Percentiles rank a stretch among this genome's conserved stretches.
Conservation (phyloP, 2,329 filamentous ascomycete genomes). For the Dactylonectria macrodidyma region DNA sequence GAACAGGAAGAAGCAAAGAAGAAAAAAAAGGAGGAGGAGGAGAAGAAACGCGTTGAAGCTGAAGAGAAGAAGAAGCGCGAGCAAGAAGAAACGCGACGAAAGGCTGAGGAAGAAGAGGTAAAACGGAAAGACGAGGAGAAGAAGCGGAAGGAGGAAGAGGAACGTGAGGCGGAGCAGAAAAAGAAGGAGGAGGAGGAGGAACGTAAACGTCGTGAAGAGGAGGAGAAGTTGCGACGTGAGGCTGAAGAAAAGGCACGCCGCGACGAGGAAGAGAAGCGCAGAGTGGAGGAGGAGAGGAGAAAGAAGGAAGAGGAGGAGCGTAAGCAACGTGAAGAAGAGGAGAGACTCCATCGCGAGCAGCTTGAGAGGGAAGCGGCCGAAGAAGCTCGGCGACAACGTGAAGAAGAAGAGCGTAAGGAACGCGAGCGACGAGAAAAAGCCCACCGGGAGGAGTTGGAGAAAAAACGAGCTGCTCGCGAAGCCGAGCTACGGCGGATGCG, state of each 20-base stretch:
- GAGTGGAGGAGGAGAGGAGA: constrained; percentile 57
- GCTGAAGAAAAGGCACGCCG: constrained; percentile 54
- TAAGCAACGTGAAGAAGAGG: constrained; percentile 62
- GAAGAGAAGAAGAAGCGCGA: constrained; percentile 52
- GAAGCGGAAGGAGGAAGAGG: constrained; percentile 49
- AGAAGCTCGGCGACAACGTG: constrained; percentile 64
- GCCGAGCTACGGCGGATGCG: constrained; percentile 65
- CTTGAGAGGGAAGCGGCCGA: constrained; percentile 64
- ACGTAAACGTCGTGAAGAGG: constrained; percentile 52
- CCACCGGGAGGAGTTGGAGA: constrained; percentile 63
- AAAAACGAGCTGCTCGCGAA: constrained; percentile 65
- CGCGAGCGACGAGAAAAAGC: constrained; percentile 63
- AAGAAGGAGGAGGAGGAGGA: constrained; percentile 58
- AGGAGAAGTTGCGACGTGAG: constrained; percentile 55
- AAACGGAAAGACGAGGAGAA: constrained; percentile 53
- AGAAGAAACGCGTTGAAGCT: constrained; percentile 39
- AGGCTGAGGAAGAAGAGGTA: constrained; percentile 53
- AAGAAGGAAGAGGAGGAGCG: constrained; percentile 56
- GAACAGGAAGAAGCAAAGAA: constrained; percentile 53
- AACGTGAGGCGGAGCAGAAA: constrained; percentile 54
- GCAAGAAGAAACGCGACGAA: constrained; percentile 41
- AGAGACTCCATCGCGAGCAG: constrained; percentile 61
- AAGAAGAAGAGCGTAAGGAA: constrained; percentile 67
- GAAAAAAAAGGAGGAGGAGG: constrained; percentile 54
- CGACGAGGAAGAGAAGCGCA: constrained; percentile 57